Base-by-base conservation (phyloP, 2,329 filamentous ascomycete species). In the Leptographium galeiforme region DNA sequence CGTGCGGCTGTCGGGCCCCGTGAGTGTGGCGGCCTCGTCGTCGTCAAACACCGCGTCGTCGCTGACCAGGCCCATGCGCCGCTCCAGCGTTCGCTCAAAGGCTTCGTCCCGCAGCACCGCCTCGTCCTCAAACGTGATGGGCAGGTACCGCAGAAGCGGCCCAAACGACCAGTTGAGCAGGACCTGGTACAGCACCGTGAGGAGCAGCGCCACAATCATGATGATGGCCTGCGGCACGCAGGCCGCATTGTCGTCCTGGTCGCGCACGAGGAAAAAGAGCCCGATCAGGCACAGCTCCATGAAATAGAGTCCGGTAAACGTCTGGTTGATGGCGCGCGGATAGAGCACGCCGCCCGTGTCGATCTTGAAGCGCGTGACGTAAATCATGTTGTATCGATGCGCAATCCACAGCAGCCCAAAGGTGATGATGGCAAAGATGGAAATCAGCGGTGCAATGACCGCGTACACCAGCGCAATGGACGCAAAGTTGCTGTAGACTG, bases 381-480 rank as follows among this genome's bases (percentile, higher is more conserved):
- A 98, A 19, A 98, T 78, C 72, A 95, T 94, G 60, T 91, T 91
- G 69, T 97, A 97, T n/a, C 91, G 82, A 66, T 97, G 89, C 1
- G 93, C 91, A 46, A 96, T 75, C 90, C 90, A 98, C 58, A 97
- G 84, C 0, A 98, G 73, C 48, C 79, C 78, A 66, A 97, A 97
- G 0, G 91, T 96, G 65, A 97, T 81, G 61, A 95, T 82, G 61
- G 93, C 91, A 71, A 98, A 97, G 25, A 97, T 71, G 49, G 93
- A 80, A 63, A 98, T 96, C 13, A 98, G 72, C 0, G 93, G 93
- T 0, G 93, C 83, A 44, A 97, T 84, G 54, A 97, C 78, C 41
- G 82, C 87, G 68, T 97, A 98, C 41, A 97, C 84, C 44, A 95
- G 67, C 1, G 81, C 89, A 60, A 98, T 97, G 58, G 88, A 94